Evolutionary conservation across 176 grass and related monocot genomes (phyloP), one percentile per base, ranked within the genome.

Genomic region (Musa troglodytarum): DNA sequence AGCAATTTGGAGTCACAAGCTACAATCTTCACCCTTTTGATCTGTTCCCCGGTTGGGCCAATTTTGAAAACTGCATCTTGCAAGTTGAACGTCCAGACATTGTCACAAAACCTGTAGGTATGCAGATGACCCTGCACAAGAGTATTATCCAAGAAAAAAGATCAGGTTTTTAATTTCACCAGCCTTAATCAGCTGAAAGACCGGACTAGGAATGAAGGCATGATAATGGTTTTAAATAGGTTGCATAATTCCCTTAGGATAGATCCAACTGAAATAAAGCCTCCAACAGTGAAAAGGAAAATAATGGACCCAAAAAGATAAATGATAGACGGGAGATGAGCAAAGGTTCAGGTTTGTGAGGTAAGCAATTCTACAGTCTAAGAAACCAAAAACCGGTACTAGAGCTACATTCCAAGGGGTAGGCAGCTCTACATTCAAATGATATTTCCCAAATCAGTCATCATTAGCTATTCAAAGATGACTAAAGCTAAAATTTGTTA

Each of bases 81-180:
- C 55, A 98, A 82, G 77, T 84, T 89, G 80, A 93, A 93, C n/a
- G 88, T 98, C 90, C 90, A 93, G 43, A 91, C 86, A 34, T 87
- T 84, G 76, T 93, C 94, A n/a, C 86, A 91, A 78, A 86, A 91
- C 88, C 88, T 92, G 80, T 98, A 98, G 15, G 90, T 91, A 88
- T 83, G 94, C 68, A 98, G 83, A 87, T 97, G 86, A 49, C 94
- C 94, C 94, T 97, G 82, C 56, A 49, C 52, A 76, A 54, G 14
- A 28, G 82, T 65, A 77, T 76, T 26, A 12, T 23, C 34, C 63
- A 64, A 68, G 74, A 64, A 24, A 50, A 65, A 9, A 75, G 51
- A 69, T 67, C 52, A 11, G 15, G 17, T 63, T 59, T 3, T 13
- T 11, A 77, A 64, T 20, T 16, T 54, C 1, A 51, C 9, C 2